These are phyloP conservation scores for Bacidia rubella DNA, from an alignment of 495 filamentous ascomycete species.

Conservation along the genomic window DNA sequence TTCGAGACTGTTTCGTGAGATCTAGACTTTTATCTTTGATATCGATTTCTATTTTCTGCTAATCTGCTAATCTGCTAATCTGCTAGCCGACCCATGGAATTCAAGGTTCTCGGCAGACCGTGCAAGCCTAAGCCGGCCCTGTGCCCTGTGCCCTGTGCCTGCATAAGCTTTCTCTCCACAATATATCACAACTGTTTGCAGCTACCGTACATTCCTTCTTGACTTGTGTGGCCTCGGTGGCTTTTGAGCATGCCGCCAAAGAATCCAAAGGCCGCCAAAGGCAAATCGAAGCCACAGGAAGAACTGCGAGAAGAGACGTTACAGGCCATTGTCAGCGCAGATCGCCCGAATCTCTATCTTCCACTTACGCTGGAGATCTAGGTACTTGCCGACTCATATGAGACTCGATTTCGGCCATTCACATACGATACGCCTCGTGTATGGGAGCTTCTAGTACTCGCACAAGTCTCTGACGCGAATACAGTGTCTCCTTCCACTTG, in stretches of 20 bases:
- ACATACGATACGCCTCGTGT: slow-evolving; percentile 80
- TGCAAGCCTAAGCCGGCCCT: neutral
- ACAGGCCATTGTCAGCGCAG: slow-evolving; percentile 64
- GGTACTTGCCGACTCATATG: slow-evolving; percentile 85
- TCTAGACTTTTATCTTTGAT: slow-evolving; percentile 4
- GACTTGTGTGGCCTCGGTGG: neutral
- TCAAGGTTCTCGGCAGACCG: neutral
- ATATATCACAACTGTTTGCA: too few species aligned
- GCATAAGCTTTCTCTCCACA: too few species aligned
- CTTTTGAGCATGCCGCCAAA: slow-evolving; percentile 30
- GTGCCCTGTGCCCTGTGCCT: neutral
- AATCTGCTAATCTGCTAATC: neutral
- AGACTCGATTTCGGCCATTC: slow-evolving; percentile 81
- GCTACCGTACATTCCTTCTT: too few species aligned
- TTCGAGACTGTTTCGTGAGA: neutral
- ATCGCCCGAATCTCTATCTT: neutral
- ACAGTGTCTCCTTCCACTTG: slow-evolving; percentile 80
- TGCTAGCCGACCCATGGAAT: neutral
- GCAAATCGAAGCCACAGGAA: slow-evolving; percentile 47
- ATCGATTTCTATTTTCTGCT: neutral
- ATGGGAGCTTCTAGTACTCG: slow-evolving; percentile 11
- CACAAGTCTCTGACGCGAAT: neutral
- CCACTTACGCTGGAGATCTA: slow-evolving; percentile 19
- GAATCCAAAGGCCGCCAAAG: slow-evolving; percentile 38
- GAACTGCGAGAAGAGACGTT: slow-evolving; percentile 71